phyloP scores from a whole-genome alignment of 345 rosid species.

The Corchorus olitorius region DNA sequence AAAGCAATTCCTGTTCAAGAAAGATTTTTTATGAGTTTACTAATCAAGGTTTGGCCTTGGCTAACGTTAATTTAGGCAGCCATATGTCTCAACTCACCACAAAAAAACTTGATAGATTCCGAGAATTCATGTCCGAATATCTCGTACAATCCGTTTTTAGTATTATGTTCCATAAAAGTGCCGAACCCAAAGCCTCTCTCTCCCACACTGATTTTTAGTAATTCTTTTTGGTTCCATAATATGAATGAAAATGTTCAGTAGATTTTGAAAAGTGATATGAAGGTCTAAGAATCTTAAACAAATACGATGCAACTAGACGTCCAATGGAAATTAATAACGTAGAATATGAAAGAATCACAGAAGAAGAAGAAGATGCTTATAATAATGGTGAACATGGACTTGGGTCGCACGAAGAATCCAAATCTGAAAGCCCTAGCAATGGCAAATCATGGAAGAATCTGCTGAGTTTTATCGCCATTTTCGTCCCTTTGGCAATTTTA shows the following conservation, averaged over 20 bases:
- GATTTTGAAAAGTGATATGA: not conserved
- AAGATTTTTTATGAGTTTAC: too few species aligned
- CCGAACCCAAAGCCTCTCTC: not conserved
- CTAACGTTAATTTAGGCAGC: conserved; percentile 4
- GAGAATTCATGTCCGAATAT: conserved; percentile 19
- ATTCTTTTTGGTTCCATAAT: not conserved
- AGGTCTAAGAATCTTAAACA: not conserved
- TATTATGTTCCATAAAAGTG: conserved; percentile 1
- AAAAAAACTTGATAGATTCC: conserved; percentile 3
- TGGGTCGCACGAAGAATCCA: not conserved
- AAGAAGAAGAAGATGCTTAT: not conserved
- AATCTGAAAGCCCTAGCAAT: not conserved
- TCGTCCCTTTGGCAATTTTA: not conserved
- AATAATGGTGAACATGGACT: too few species aligned
- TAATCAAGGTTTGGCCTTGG: not conserved
- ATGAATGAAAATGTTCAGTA: not conserved
- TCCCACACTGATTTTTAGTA: not conserved
- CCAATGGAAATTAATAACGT: conserved; percentile 17
- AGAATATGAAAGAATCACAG: conserved; percentile 22
- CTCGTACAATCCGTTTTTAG: not conserved
- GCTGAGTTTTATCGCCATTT: conserved; percentile 10
- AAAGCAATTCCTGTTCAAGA: too few species aligned
- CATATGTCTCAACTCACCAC: conserved; percentile 9
- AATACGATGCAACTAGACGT: not conserved
- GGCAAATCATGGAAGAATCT: conserved; percentile 16